A percentile compares a stretch with the other conserved stretches of the same genome.
phyloP scores from a whole-genome alignment of 2,329 filamentous ascomycete genomes.

The Pezicula rhizophila region DNA sequence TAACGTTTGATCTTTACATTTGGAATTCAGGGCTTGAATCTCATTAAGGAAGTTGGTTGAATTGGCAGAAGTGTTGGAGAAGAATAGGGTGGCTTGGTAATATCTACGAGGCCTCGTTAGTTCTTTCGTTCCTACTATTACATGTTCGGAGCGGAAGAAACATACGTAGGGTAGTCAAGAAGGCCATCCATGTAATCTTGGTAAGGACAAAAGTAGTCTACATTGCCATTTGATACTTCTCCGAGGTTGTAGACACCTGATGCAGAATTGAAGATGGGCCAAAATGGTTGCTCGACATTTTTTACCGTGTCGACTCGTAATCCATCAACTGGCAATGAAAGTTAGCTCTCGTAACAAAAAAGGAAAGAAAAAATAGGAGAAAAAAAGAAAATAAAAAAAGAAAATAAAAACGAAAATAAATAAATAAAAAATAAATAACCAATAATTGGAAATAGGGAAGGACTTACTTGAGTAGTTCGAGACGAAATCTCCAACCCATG shows the following conservation, averaged over 20 bases:
- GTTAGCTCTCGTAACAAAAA: not conserved
- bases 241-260: slow-evolving; percentile 55
- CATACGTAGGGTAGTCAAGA: slow-evolving; percentile 10
- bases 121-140: not conserved
- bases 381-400: no score
- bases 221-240: slow-evolving; percentile 50
- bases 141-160: no score
- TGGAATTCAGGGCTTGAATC: slow-evolving; percentile 3
- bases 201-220: slow-evolving; percentile 33
- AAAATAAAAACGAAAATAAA: no score
- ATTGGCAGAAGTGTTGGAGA: slow-evolving; percentile 8
- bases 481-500: slow-evolving; percentile 33
- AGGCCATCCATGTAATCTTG: slow-evolving; percentile 11
- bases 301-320: slow-evolving; percentile 42
- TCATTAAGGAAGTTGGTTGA: slow-evolving; percentile 6
- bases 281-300: slow-evolving; percentile 44
- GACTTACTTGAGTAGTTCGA: slow-evolving; percentile 29
- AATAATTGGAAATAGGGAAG: slow-evolving; percentile 9
- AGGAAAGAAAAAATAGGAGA: not conserved
- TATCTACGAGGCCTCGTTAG: not conserved
- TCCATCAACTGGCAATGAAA: slow-evolving; percentile 31
- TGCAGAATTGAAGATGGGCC: slow-evolving; percentile 43
- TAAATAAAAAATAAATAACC: no score
- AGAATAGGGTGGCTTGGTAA: slow-evolving; percentile 7
- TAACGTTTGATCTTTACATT: slow-evolving; percentile 26